Conservation (phyloP, 2,329 filamentous ascomycete genomes). For the Phyllosticta ampelicida region DNA sequence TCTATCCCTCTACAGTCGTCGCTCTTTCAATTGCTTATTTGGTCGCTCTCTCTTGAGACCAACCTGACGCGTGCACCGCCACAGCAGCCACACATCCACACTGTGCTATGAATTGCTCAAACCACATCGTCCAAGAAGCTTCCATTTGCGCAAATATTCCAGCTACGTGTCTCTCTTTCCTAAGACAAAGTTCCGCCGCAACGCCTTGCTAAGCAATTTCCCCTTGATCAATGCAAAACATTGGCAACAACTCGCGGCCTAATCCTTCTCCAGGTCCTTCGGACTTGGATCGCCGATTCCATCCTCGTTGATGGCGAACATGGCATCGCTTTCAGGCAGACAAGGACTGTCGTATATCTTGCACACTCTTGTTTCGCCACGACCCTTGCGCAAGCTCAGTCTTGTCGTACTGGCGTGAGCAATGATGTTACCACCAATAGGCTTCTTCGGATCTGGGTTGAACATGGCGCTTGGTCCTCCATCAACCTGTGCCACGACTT, state of each 20-base stretch:
- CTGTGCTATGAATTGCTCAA: neutral
- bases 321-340: slow-evolving; percentile 86
- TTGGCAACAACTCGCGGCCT: neutral
- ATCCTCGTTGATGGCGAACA: slow-evolving; percentile 95
- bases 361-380: slow-evolving; percentile 90
- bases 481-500: slow-evolving; percentile 96
- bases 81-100: neutral
- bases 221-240: neutral
- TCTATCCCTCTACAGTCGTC: too few relatives aligned
- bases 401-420: slow-evolving; percentile 93
- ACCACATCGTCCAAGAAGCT: neutral
- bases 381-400: slow-evolving; percentile 88
- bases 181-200: neutral
- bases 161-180: neutral
- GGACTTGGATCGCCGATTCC: slow-evolving; percentile 92
- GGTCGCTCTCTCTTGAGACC: too few relatives aligned
- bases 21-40: too few relatives aligned
- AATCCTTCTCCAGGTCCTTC: slow-evolving; percentile 87
- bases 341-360: slow-evolving; percentile 99
- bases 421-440: slow-evolving; percentile 97
- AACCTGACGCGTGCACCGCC: slow-evolving; percentile 5
- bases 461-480: slow-evolving; percentile 96
- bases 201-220: slow-evolving; percentile 7
- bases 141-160: neutral
- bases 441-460: slow-evolving; percentile 98